Evolutionary conservation across 225 moss, liverwort and hornwort species (phyloP).

Genomic region (Pleurozium schreberi): DNA sequence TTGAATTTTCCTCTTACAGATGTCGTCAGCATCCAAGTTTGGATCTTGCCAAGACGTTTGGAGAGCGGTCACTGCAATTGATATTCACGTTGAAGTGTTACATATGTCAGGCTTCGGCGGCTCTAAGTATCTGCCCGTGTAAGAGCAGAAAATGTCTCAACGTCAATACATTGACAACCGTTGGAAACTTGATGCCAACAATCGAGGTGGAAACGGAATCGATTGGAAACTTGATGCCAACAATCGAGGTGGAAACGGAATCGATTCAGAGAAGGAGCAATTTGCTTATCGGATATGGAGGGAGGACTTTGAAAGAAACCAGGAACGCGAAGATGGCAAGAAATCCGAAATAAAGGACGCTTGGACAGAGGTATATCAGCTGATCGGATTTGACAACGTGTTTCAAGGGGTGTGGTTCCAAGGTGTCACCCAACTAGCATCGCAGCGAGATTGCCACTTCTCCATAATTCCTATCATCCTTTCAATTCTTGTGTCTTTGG

Average conservation of each 20-base stretch:
- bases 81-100: background rate
- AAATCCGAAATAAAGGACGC: background rate
- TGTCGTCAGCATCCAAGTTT: background rate
- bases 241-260: accelerated
- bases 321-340: background rate
- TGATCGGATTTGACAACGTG: background rate
- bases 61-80: background rate
- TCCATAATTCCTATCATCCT: background rate
- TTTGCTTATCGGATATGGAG: background rate
- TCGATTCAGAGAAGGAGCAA: background rate
- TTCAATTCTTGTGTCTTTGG: background rate
- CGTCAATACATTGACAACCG: background rate
- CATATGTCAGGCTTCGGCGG: background rate
- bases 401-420: background rate
- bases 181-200: background rate
- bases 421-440: background rate
- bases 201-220: accelerated
- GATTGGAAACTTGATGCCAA: background rate
- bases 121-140: background rate
- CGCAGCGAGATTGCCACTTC: background rate
- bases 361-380: background rate
- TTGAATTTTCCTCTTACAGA: background rate
- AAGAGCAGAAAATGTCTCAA: background rate
- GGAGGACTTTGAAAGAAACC: background rate
- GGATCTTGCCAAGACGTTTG: background rate